Evolutionary conservation across 2,329 filamentous ascomycete genomes (phyloP).

Genomic region (Neofusicoccum cordaticola): DNA sequence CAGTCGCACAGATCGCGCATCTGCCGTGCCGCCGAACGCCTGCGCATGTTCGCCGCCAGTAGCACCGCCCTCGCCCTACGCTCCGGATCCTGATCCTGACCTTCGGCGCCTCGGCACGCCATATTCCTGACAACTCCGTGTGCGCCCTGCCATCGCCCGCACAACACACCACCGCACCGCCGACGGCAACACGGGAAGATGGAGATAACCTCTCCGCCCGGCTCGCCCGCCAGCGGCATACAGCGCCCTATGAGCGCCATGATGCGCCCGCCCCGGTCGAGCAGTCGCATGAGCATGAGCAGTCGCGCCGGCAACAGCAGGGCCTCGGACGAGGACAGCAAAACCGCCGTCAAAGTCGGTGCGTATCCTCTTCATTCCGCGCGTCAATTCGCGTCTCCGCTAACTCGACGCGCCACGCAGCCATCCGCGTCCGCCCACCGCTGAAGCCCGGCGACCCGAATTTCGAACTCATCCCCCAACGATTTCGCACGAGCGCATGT

Average conservation of each 20-base stretch:
- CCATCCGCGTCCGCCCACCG: conserved; percentile 87
- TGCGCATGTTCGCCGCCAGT: conserved; percentile 15
- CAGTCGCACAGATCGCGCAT: conserved; percentile 17
- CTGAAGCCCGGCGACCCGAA: conserved; percentile 81
- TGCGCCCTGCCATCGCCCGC: background rate
- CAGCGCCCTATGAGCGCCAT: conserved; percentile 79
- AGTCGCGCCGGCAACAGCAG: conserved; percentile 74
- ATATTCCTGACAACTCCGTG: background rate
- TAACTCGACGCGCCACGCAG: conserved; percentile 49
- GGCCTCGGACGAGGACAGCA: conserved; percentile 84
- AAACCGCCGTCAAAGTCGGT: conserved; percentile 96
- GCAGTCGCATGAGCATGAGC: conserved; percentile 80
- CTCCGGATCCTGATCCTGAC: conserved; percentile 5
- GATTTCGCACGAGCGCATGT: conserved; percentile 90
- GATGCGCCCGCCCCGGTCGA: conserved; percentile 73
- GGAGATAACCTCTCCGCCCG: conserved; percentile 32
- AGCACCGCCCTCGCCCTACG: conserved; percentile 9
- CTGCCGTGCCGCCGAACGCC: conserved; percentile 10
- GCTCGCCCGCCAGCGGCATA: conserved; percentile 34
- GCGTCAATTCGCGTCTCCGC: conserved; percentile 17
- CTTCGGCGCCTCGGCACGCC: conserved; percentile 7
- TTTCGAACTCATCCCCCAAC: conserved; percentile 90
- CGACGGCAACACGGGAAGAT: background rate
- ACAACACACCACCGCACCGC: background rate
- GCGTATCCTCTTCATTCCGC: conserved; percentile 46